Percentiles rank a stretch among this genome's conserved stretches.
phyloP scores from a whole-genome alignment of 2,329 filamentous ascomycete species.

The Stemphylium beticola region DNA sequence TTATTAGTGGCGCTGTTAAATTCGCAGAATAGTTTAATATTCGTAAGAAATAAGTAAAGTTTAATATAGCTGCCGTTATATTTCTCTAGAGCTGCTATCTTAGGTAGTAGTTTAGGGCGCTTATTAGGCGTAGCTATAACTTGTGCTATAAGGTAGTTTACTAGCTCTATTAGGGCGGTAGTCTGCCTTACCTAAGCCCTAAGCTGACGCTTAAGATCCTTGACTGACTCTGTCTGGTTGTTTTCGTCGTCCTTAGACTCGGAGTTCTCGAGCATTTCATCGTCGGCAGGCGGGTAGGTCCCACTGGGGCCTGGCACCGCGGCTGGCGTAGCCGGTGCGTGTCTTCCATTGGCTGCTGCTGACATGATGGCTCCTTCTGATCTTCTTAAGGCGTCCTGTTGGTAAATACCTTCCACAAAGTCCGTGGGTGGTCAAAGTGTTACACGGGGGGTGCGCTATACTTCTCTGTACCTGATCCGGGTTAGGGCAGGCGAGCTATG shows the following conservation, averaged over 20 bases:
- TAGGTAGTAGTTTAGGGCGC: not conserved
- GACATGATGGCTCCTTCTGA: too few species aligned
- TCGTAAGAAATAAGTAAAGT: not conserved
- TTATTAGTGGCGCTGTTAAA: not conserved
- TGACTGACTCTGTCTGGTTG: not conserved
- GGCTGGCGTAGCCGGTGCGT: too few species aligned
- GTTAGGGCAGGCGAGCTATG: too few species aligned
- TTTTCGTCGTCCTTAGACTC: not conserved
- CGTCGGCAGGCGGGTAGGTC: too few species aligned
- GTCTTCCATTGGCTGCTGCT: too few species aligned
- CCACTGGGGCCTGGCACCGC: too few species aligned
- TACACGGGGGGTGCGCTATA: too few species aligned
- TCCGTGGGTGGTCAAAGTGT: too few species aligned
- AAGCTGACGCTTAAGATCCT: not conserved
- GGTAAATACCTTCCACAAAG: too few species aligned
- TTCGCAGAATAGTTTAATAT: not conserved
- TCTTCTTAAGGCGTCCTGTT: too few species aligned
- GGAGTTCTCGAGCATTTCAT: not conserved
- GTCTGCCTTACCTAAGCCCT: not conserved
- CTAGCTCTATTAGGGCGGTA: not conserved
- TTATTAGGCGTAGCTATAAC: not conserved
- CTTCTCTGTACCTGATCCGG: too few species aligned
- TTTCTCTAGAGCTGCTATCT: not conserved
- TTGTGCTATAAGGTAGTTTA: not conserved
- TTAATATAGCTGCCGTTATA: not conserved